Conservation (phyloP, 345 rosid genomes). For the Aquilaria malaccensis region DNA sequence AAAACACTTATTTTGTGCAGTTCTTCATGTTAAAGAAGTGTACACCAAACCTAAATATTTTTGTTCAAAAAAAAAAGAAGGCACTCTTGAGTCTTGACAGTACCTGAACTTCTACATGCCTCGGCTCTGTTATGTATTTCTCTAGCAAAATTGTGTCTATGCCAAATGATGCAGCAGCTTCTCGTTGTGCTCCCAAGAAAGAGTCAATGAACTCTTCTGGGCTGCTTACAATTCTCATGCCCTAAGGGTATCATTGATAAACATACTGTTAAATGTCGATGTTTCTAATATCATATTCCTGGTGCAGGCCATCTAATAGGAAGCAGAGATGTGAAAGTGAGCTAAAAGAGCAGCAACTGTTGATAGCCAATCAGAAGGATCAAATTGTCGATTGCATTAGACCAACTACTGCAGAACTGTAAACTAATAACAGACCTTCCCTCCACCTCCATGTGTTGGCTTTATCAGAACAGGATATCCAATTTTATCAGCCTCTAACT, state of each 20-base stretch:
- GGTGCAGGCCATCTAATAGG: constrained; percentile 2
- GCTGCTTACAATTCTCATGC: constrained; percentile 85
- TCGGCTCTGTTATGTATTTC: constrained; percentile 87
- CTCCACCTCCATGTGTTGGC: constrained; percentile 96
- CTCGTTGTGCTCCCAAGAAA: constrained; percentile 93
- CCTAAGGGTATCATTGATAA: constrained; percentile 38
- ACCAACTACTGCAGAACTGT: background rate
- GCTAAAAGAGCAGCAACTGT: too few relatives aligned
- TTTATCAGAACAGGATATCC: constrained; percentile 86
- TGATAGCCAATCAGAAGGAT: background rate
- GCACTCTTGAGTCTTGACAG: constrained; percentile 2
- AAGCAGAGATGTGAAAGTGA: background rate
- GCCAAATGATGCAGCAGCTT: constrained; percentile 96
- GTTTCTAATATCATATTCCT: background rate
- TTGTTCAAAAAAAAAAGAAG: background rate
- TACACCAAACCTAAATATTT: background rate
- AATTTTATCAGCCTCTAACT: constrained; percentile 78
- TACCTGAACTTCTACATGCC: constrained; percentile 98
- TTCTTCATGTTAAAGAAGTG: background rate
- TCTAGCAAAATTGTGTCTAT: constrained; percentile 77
- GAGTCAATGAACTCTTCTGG: constrained; percentile 58
- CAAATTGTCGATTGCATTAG: background rate
- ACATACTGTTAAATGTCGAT: background rate
- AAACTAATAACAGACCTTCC: constrained; percentile 47
- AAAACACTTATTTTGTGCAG: background rate